Base-by-base conservation (phyloP, 768 basidiomycete genomes). In the Suillus bovinus region DNA sequence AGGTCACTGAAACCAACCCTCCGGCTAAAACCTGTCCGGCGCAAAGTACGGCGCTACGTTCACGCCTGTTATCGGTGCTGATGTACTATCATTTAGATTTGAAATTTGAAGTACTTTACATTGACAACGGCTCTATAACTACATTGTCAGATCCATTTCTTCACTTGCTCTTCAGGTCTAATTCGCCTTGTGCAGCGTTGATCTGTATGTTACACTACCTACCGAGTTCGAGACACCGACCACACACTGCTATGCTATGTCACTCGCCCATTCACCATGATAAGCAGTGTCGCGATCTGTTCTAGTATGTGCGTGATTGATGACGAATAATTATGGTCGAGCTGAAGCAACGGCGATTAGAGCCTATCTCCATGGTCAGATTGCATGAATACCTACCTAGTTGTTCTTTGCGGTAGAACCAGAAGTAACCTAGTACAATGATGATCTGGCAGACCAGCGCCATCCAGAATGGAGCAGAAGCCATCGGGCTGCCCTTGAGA, bases 361-460 rank as follows among this genome's bases (percentile, higher is more conserved):
- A 57, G 29, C 10, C n/a, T n/a, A 9, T 22, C 6, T n/a, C 36
- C 8, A 24, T 10, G 17, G 49, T 27, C 17, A 29, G 11, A 10
- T 29, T 24, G 44, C 14, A 50, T 13, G 20, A 24, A 4, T 4
- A 81, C 90, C 58, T 72, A 91, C 90, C 76, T 63, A 96, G 84
- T 74, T 96, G 94, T 76, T 96, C 94, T 78, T 93, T 94, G 75
- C 94, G 87, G 77, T 96, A 96, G 85, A 96, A 96, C 92, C 92
- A 92, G 81, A 95, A 94, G 79, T 96, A 96, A 24, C 94, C 94
- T 63, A 88, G 76, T 61, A 96, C 93, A 70, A 96, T 94, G 67
- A 94, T 74, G 59, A 96, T 71, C 72, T 94, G 92, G 72, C 86
- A 91, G 8, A 86, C 68, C 60, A 92, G 79, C 52, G 92, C 93